Evolutionary conservation across 2,329 filamentous ascomycete species (phyloP).

Genomic region (Pleurostoma richardsiae): DNA sequence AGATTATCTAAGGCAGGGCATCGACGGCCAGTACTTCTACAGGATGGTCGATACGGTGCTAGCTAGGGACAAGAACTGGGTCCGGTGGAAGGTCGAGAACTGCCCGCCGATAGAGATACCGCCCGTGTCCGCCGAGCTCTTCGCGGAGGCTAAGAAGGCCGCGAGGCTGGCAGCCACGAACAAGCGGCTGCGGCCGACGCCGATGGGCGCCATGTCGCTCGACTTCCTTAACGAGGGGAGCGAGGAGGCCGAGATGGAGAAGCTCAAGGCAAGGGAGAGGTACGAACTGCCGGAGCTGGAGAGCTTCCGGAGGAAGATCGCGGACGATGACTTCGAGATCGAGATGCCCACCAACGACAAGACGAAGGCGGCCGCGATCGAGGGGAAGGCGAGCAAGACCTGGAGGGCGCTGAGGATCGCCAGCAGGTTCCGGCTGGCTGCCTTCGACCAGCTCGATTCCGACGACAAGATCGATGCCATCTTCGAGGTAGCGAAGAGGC

Average conservation of each 20-base stretch:
- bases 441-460: slow-evolving; percentile 85
- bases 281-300: slow-evolving; percentile 66
- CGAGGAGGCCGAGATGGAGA: slow-evolving; percentile 55
- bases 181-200: slow-evolving; percentile 63
- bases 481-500: slow-evolving; percentile 38
- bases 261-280: slow-evolving; percentile 60
- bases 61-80: slow-evolving; percentile 96
- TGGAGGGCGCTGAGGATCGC: slow-evolving; percentile 87
- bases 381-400: slow-evolving; percentile 78
- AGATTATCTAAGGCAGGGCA: slow-evolving; percentile 73
- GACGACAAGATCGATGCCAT: slow-evolving; percentile 63
- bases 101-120: slow-evolving; percentile 82
- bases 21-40: slow-evolving; percentile 88
- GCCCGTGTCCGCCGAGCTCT: slow-evolving; percentile 63
- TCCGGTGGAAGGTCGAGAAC: slow-evolving; percentile 93
- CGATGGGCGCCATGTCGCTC: slow-evolving; percentile 70
- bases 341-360: slow-evolving; percentile 68
- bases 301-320: slow-evolving; percentile 67
- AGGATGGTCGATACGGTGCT: slow-evolving; percentile 96
- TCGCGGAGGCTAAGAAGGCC: slow-evolving; percentile 62
- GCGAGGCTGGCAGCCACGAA: slow-evolving; percentile 63
- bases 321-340: slow-evolving; percentile 78
- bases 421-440: slow-evolving; percentile 64
- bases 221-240: slow-evolving; percentile 70
- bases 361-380: slow-evolving; percentile 50